Base-by-base conservation (phyloP, 2,329 filamentous ascomycete species). In the Nemania bipapillata region DNA sequence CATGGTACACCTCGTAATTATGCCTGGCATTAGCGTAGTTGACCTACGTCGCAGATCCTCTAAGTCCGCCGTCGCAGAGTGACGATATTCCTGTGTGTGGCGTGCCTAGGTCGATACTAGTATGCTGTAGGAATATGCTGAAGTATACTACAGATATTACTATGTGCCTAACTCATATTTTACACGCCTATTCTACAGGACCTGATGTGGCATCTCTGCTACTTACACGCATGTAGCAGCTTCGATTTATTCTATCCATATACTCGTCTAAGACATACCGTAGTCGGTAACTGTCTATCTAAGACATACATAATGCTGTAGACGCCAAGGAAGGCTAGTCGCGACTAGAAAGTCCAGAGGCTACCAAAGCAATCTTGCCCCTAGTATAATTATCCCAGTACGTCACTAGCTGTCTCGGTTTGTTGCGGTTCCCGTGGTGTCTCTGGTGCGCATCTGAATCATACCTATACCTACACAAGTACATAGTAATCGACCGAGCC, bases 361-460 rank as follows among this genome's bases (percentile, higher is more conserved):
- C n/a, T 28, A 12, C 37, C 52, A 0, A 47, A 58, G n/a, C n/a
- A 22, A 49, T 49, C 5, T 45, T 9, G 30, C 9, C 9, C 40
- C 15, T 15, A 45, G 45, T 11, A 12, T 24, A 11, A 26, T 49
- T 11, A 49, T 49, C 45, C 45, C 26, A 49, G 45, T 26, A 8
- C 20, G 20, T 45, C 15, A n/a, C 40, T 45, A 15, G 15, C 40
- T 3, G 3, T 45, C 40, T 45, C 40, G n/a, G 24, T 50, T 57
- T 32, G 35, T 35, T 58, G 58, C 65, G 65, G 59, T 59, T 61
- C 47, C 59, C 65, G 59, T 47, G 15, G 35, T 53, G 22, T 28
- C 22, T n/a, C 22, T 50, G 22, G 47, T 26, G 22, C 15, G 22
- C 20, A 17, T 4, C 15, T 17, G 4, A 17, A 45, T 4, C 15